Evolutionary conservation across 2,329 filamentous ascomycete genomes (phyloP).

Genomic region (Dichotomopilus funicola): DNA sequence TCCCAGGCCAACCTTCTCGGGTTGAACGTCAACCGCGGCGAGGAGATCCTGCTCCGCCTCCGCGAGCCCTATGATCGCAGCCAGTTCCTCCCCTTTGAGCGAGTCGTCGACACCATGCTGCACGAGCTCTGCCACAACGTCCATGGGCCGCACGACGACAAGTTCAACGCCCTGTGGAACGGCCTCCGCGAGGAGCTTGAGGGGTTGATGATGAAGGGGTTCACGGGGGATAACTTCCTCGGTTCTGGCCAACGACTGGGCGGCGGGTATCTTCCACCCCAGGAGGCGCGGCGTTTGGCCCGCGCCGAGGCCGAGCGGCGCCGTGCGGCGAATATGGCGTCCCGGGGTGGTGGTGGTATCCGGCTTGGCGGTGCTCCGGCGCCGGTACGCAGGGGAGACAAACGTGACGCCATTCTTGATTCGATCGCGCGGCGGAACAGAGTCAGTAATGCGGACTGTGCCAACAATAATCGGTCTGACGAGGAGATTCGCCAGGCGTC

Average conservation of each 20-base stretch:
- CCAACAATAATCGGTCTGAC: constrained; percentile 60
- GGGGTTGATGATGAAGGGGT: constrained; percentile 69
- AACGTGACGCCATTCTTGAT: constrained; percentile 64
- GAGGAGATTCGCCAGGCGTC: constrained; percentile 59
- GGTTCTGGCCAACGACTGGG: constrained; percentile 69
- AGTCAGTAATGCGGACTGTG: constrained; percentile 66
- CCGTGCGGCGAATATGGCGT: constrained; percentile 46
- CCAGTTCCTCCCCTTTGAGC: constrained; percentile 74
- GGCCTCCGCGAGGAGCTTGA: constrained; percentile 82
- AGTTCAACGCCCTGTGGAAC: constrained; percentile 84
- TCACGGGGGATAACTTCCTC: constrained; percentile 84
- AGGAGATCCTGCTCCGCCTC: constrained; percentile 75
- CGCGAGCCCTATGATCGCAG: constrained; percentile 67
- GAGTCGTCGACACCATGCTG: constrained; percentile 83
- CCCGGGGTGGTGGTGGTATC: constrained; percentile 50
- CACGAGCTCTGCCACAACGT: constrained; percentile 90
- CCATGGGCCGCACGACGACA: constrained; percentile 71
- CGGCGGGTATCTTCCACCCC: constrained; percentile 53
- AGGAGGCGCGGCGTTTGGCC: constrained; percentile 70
- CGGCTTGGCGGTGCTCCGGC: constrained; percentile 58
- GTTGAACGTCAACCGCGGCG: constrained; percentile 69
- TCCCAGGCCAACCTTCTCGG: constrained; percentile 66
- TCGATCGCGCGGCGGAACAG: constrained; percentile 59
- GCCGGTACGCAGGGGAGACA: constrained; percentile 52
- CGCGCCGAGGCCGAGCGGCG: constrained; percentile 69